phyloP scores from a whole-genome alignment of 2,329 filamentous ascomycete genomes.

The Scopulariopsis brevicaulis region DNA sequence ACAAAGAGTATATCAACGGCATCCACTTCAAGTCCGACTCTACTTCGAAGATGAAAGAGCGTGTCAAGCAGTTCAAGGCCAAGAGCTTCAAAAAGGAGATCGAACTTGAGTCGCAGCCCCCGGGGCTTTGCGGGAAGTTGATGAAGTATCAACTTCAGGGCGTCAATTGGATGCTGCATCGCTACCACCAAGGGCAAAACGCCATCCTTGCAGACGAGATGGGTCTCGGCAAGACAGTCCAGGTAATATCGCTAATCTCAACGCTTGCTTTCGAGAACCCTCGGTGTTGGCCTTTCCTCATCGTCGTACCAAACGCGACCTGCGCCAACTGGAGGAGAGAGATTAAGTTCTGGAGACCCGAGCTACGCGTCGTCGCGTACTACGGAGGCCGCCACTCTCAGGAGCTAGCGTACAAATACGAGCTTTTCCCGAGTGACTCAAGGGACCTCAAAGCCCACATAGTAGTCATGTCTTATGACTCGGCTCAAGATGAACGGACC shows the following conservation, averaged over 20 bases:
- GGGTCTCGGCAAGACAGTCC: conserved; percentile 95
- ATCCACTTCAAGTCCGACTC: conserved; percentile 53
- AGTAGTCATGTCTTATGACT: conserved; percentile 91
- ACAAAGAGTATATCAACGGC: conserved; percentile 74
- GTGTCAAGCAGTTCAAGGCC: conserved; percentile 55
- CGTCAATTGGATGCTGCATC: conserved; percentile 89
- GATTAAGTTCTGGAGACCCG: conserved; percentile 86
- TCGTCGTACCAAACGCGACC: conserved; percentile 90
- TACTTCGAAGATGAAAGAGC: conserved; percentile 49
- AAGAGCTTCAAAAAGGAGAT: conserved; percentile 43
- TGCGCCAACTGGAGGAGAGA: conserved; percentile 97
- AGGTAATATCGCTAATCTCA: conserved; percentile 74
- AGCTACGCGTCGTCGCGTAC: conserved; percentile 80
- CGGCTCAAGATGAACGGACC: conserved; percentile 62
- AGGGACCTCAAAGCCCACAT: conserved; percentile 75
- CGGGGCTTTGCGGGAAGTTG: conserved; percentile 62
- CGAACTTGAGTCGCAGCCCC: conserved; percentile 61
- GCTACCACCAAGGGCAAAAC: conserved; percentile 73
- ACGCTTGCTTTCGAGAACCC: conserved; percentile 57
- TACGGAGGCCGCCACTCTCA: conserved; percentile 70
- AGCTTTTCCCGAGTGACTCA: conserved; percentile 62
- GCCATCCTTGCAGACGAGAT: conserved; percentile 95
- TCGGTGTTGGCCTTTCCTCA: conserved; percentile 76
- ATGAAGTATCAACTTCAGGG: conserved; percentile 94
- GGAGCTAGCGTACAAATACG: conserved; percentile 67